A percentile compares a stretch with the other conserved stretches of the same genome.
These are phyloP conservation scores for Penicillium mononematosum DNA, from an alignment of 495 filamentous ascomycete species.

Conservation along the genomic window DNA sequence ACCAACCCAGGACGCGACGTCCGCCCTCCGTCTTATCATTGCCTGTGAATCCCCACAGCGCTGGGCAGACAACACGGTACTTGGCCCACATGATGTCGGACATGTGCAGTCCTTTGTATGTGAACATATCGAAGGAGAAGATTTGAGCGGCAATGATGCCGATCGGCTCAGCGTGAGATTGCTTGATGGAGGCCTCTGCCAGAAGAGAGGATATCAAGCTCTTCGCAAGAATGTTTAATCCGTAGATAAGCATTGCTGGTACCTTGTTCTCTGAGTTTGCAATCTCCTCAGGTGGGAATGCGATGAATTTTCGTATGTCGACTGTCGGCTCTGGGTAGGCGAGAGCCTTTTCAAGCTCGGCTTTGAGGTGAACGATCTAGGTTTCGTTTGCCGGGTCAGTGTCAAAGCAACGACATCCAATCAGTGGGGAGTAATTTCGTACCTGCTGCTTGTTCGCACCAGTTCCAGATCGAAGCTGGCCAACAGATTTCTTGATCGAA, in stretches of 20 bases:
- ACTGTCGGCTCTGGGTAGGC: slow-evolving; percentile 54
- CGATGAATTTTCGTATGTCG: slow-evolving; percentile 67
- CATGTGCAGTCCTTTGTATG: slow-evolving; percentile 67
- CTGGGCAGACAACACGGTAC: slow-evolving; percentile 74
- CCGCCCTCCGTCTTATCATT: slow-evolving; percentile 71
- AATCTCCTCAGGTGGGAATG: slow-evolving; percentile 54
- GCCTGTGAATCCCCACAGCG: slow-evolving; percentile 81
- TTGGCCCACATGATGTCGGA: slow-evolving; percentile 90
- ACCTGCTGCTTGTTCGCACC: slow-evolving; percentile 59
- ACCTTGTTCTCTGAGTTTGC: slow-evolving; percentile 54
- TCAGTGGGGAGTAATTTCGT: background rate
- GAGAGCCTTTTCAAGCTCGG: slow-evolving; percentile 45
- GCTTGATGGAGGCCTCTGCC: slow-evolving; percentile 67
- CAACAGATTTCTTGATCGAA: slow-evolving; percentile 65
- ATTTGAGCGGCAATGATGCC: slow-evolving; percentile 73
- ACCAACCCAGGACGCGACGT: slow-evolving; percentile 71
- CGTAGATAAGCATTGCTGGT: slow-evolving; percentile 75
- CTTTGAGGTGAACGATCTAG: slow-evolving; percentile 38
- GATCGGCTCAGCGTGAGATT: slow-evolving; percentile 74
- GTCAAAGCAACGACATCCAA: background rate
- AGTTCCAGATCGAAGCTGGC: slow-evolving; percentile 66
- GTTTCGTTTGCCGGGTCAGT: background rate
- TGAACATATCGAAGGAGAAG: slow-evolving; percentile 65
- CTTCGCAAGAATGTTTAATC: slow-evolving; percentile 82
- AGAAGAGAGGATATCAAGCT: slow-evolving; percentile 70